Base-by-base conservation (phyloP, 495 filamentous ascomycete genomes). In the Aspergillus ellipticus region DNA sequence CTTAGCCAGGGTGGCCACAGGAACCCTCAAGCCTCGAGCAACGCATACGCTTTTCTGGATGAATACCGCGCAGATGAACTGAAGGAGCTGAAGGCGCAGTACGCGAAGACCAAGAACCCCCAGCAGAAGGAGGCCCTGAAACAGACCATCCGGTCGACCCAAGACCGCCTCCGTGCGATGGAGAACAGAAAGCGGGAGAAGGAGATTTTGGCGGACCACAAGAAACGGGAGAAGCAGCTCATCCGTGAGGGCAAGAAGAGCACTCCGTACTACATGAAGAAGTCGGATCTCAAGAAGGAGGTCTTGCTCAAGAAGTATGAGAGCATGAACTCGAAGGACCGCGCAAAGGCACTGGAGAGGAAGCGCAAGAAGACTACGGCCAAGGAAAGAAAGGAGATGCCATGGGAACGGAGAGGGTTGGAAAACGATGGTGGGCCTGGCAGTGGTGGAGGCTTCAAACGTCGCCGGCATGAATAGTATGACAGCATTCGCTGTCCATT, bases 231-330 rank as follows among this genome's bases (percentile, higher is more conserved):
- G 81, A 89, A 89, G 72, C 86, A 91, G 70, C 69, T 87, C 52
- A 83, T 97, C 26, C 81, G 78, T 61, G 82, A 91, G 73, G 94
- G 94, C 20, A 96, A 97, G 83, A 85, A 85, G 78, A 94, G 92
- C 78, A 83, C 78, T 68, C 92, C 93, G 6, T 98, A 92, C 66
- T 96, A 87, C 67, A 75, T 97, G 59, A 97, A 97, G 82, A 84
- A 87, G 72, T 84, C 82, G 55, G 92, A 96, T 73, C 79, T 91
- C 73, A 96, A 95, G 84, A 91, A 91, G 74, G 71, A 85, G 67
- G 76, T 90, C 26, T 72, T 96, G 55, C 69, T 89, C 57, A 86
- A 96, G 63, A 85, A 87, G 69, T 97, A 87, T 63, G 76, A 82
- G 57, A 82, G 80, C 52, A 83, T 97, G 82, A 90, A 87, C 74